These are phyloP conservation scores for Saprolegnia diclina DNA, from an alignment of 352 stramenopile species.

Conservation along the genomic window DNA sequence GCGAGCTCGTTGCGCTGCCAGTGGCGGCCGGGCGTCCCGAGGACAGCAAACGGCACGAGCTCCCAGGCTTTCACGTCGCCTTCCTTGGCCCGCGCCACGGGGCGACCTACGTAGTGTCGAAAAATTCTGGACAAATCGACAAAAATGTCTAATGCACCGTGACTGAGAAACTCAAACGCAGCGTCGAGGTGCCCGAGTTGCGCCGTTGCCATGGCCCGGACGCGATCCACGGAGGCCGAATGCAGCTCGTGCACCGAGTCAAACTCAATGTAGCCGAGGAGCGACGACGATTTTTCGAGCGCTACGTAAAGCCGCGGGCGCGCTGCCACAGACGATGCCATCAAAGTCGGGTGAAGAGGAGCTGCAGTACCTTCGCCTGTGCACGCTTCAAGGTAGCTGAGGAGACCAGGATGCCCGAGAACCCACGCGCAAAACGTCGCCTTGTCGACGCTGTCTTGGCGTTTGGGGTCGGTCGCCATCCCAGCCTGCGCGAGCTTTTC, in stretches of 20 bases:
- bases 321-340: neutral
- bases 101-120: neutral
- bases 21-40: constrained; percentile 7
- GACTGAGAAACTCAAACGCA: constrained; percentile 2
- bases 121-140: too few species aligned
- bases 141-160: neutral
- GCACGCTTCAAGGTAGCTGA: neutral
- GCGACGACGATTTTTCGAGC: neutral
- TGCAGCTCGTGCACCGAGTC: constrained; percentile 10
- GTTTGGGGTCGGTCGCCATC: neutral
- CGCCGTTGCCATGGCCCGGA: neutral
- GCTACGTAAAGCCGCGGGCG: constrained; percentile 6
- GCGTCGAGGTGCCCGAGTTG: neutral
- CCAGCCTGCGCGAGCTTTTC: neutral
- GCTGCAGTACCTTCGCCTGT: constrained; percentile 10
- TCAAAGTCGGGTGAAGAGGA: neutral
- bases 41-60: constrained; percentile 8
- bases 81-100: neutral
- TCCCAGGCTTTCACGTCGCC: constrained; percentile 15
- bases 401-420: neutral
- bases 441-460: constrained; percentile 11
- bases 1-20: neutral
- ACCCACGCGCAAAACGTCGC: constrained; percentile 11
- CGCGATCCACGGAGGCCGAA: neutral
- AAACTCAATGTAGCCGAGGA: constrained; percentile 22